phyloP scores from a whole-genome alignment of 257 asterid genomes.

The Fraxinus anomala region DNA sequence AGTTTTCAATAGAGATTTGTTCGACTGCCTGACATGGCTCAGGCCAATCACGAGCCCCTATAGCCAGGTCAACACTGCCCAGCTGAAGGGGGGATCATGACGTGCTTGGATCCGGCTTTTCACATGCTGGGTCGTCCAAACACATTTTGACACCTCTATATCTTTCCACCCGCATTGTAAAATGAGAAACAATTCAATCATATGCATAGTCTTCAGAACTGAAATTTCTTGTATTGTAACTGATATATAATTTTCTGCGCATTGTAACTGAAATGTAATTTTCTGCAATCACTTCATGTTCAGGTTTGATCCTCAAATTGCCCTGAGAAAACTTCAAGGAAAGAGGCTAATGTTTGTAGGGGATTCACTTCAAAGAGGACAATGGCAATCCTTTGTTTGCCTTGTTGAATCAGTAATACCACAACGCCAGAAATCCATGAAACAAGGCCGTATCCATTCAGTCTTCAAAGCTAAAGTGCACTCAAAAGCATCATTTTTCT shows the following conservation, averaged over 20 bases:
- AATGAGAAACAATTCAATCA: not conserved
- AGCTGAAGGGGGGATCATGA: not conserved
- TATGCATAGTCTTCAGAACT: not conserved
- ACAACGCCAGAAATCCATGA: conserved; percentile 62
- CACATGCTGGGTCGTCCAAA: not conserved
- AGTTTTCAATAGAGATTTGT: too few relatives aligned
- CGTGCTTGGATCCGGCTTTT: not conserved
- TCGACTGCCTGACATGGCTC: not conserved
- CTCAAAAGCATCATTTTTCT: not conserved
- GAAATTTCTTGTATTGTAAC: not conserved
- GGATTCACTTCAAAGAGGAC: conserved; percentile 94
- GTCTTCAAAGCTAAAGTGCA: conserved; percentile 47
- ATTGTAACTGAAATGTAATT: too few relatives aligned
- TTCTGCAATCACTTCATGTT: conserved; percentile 6
- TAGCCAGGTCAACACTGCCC: not conserved
- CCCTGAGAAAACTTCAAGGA: conserved; percentile 67
- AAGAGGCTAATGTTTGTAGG: conserved; percentile 90
- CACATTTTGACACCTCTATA: not conserved
- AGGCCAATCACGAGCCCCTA: not conserved
- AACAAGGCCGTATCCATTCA: conserved; percentile 58
- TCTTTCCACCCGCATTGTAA: not conserved
- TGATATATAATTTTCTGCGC: conserved; percentile 1
- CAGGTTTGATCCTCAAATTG: conserved; percentile 74
- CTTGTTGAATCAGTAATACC: conserved; percentile 76
- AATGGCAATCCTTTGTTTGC: conserved; percentile 92